These are phyloP conservation scores for Thermochaetoides thermophila DNA, from an alignment of 495 filamentous ascomycete genomes.

Conservation along the genomic window DNA sequence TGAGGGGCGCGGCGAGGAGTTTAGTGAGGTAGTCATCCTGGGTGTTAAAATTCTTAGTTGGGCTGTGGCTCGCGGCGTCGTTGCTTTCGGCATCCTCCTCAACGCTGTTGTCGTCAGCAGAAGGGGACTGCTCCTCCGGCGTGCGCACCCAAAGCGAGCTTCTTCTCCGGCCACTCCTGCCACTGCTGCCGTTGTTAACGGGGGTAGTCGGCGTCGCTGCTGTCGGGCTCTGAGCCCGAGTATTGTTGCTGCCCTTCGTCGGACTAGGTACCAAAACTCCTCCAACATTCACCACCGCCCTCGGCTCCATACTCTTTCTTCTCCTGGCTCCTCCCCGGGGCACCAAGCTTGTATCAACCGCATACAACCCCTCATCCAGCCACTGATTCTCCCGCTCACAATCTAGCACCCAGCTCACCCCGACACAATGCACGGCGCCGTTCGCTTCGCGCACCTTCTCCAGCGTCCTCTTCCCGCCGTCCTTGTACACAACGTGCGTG, in stretches of 20 bases:
- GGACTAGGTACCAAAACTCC: too few relatives aligned
- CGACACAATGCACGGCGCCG: conserved; percentile 69
- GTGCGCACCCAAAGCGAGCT: conserved; percentile 36
- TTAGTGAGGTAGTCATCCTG: conserved; percentile 14
- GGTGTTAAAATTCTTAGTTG: conserved; percentile 13
- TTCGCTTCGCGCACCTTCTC: conserved; percentile 68
- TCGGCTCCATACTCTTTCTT: conserved; percentile 86
- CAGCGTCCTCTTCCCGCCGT: conserved; percentile 72
- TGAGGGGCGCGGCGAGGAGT: conserved; percentile 20
- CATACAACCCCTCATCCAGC: conserved; percentile 55
- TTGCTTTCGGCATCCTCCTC: conserved; percentile 23
- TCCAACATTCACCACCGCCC: conserved; percentile 61
- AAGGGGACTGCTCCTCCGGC: conserved; percentile 15
- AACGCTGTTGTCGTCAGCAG: conserved; percentile 18
- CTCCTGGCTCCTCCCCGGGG: conserved; percentile 65
- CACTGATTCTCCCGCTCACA: conserved; percentile 70
- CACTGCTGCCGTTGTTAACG: conserved; percentile 8
- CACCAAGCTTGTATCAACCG: conserved; percentile 52
- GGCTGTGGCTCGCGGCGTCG: background rate
- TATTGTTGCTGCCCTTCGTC: conserved; percentile 55
- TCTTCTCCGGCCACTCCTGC: conserved; percentile 27
- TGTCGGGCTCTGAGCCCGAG: conserved; percentile 26
- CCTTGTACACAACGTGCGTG: conserved; percentile 92
- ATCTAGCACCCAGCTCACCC: conserved; percentile 77
- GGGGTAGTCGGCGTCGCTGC: conserved; percentile 27